phyloP scores from a whole-genome alignment of 1,139 yeast species.

The Geotrichum armillariae region DNA sequence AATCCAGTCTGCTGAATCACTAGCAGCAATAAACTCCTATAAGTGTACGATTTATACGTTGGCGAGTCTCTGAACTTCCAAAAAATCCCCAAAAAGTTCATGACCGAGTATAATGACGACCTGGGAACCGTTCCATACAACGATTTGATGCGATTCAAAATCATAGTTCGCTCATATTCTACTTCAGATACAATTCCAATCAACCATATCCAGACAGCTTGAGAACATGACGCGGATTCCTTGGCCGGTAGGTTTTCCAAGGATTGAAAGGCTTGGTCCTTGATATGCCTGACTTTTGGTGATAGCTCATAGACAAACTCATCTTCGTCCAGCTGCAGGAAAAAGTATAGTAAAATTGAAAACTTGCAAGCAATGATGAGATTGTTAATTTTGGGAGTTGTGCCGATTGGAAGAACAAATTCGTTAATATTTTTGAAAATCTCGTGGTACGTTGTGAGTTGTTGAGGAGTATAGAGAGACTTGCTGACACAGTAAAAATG shows the following conservation, averaged over 20 bases:
- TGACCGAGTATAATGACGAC: conserved; percentile 23
- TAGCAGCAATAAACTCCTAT: conserved; percentile 24
- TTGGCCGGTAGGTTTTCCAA: conserved; percentile 17
- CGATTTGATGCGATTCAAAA: conserved; percentile 24
- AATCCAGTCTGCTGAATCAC: conserved; percentile 20
- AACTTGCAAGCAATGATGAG: conserved; percentile 23
- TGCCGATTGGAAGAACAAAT: not conserved
- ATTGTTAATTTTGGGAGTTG: conserved; percentile 16
- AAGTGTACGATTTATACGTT: conserved; percentile 16
- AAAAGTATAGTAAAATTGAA: conserved; percentile 24
- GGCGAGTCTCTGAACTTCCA: conserved; percentile 26
- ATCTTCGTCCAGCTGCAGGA: conserved; percentile 24
- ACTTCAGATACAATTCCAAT: conserved; percentile 27
- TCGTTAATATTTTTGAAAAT: not conserved
- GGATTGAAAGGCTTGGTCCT: conserved; percentile 19
- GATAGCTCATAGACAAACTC: conserved; percentile 22
- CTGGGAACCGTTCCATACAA: conserved; percentile 22
- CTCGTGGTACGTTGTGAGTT: not conserved
- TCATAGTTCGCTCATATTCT: conserved; percentile 20
- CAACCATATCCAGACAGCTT: conserved; percentile 28
- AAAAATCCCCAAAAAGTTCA: conserved; percentile 23
- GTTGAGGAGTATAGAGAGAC: not conserved
- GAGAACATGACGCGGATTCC: conserved; percentile 20
- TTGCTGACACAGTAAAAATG: conserved; percentile 2
- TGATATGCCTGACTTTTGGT: conserved; percentile 19